Percentiles rank a stretch among this genome's conserved stretches.
phyloP scores from a whole-genome alignment of 257 asterid genomes.

The Forsythia viridissima region DNA sequence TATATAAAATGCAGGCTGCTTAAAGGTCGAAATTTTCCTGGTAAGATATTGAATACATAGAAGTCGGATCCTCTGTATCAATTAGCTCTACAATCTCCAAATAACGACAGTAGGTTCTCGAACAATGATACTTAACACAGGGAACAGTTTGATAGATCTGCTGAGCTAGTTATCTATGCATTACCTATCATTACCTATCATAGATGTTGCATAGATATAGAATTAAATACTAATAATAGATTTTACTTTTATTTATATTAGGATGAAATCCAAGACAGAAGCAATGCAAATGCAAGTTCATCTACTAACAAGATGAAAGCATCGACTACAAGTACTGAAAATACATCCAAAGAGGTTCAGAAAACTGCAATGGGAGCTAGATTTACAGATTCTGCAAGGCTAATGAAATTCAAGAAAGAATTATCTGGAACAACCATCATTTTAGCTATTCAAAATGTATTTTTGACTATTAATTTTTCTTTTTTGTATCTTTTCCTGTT shows the following conservation, averaged over 20 bases:
- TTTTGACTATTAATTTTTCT: not conserved
- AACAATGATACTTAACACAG: slow-evolving; percentile 47
- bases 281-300: slow-evolving; percentile 49
- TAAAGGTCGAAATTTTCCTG: slow-evolving; percentile 97
- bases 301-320: slow-evolving; percentile 46
- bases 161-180: slow-evolving; percentile 47
- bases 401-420: slow-evolving; percentile 86
- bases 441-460: slow-evolving; percentile 52
- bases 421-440: slow-evolving; percentile 69
- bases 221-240: not conserved
- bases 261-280: slow-evolving; percentile 66
- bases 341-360: slow-evolving; percentile 50
- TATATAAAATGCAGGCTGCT: slow-evolving; percentile 54
- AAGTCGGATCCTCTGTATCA: slow-evolving; percentile 65
- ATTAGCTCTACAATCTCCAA: slow-evolving; percentile 60
- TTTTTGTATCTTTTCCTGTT: slow-evolving; percentile 3
- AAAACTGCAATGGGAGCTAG: slow-evolving; percentile 74
- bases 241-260: slow-evolving; percentile 30
- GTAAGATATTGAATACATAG: slow-evolving; percentile 76
- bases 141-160: slow-evolving; percentile 46
- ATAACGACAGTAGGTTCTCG: slow-evolving; percentile 43
- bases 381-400: slow-evolving; percentile 93
- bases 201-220: not conserved
- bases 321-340: slow-evolving; percentile 44
- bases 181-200: not conserved